phyloP scores from a whole-genome alignment of 352 stramenopile genomes.

The Phytophthora ramorum region DNA sequence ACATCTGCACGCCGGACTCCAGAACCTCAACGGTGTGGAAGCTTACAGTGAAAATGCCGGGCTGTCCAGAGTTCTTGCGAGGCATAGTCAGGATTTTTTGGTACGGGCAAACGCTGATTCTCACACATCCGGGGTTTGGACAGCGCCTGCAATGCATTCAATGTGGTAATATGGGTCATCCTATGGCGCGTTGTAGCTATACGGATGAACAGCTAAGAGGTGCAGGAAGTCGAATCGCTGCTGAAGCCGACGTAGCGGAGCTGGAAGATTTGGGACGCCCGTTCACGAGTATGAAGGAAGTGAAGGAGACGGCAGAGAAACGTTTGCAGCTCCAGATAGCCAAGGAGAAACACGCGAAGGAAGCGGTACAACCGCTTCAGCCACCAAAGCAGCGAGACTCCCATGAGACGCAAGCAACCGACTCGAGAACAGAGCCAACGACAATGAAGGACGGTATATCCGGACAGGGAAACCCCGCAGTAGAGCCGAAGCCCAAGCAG shows the following conservation, averaged over 20 bases:
- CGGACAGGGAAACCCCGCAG: too few species aligned
- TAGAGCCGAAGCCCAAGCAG: too few species aligned
- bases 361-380: neutral
- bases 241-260: neutral
- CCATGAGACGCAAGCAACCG: too few species aligned
- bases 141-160: neutral
- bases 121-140: neutral
- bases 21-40: too few species aligned
- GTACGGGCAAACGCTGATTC: neutral
- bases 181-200: conserved; percentile 1
- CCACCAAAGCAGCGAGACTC: too few species aligned
- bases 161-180: neutral
- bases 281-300: conserved; percentile 1
- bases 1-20: too few species aligned
- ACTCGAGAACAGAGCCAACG: neutral
- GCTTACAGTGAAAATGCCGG: too few species aligned
- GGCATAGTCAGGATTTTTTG: neutral
- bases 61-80: too few species aligned
- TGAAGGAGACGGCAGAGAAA: neutral
- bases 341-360: neutral
- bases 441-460: too few species aligned
- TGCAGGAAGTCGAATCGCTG: neutral
- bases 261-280: conserved; percentile 1
- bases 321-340: neutral
- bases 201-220: neutral